Base-by-base conservation (phyloP, 2,329 filamentous ascomycete genomes). In the Fusarium staphyleae region DNA sequence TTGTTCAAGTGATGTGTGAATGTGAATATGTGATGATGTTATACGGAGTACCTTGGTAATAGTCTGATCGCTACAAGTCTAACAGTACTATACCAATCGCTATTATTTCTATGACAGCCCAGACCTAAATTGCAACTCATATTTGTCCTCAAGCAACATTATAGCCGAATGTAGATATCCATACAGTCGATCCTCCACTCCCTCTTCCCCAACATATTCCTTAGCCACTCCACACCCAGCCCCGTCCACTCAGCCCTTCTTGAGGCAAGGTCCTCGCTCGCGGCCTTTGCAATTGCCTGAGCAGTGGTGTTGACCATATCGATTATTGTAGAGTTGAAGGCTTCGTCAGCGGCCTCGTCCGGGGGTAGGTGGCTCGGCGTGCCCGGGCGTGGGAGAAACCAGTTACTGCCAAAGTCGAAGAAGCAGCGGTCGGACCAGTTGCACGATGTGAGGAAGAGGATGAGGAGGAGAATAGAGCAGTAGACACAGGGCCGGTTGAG, bases 401-500 rank as follows among this genome's bases (percentile, higher is more conserved):
- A 98, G 77, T 96, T 91, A 68, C 87, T 89, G 71, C 80, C 83
- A 68, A 97, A 89, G 78, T 98, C 93, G 80, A 98, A 95, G 78
- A 98, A 95, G 72, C 90, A 95, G 47, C 87, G 86, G 72, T 93
- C 89, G 63, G 88, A 90, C 90, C 90, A 95, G 81, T 93, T 88
- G 75, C 90, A 95, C 19, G 89, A 92, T 19, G 92, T 96, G 63
- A 93, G 84, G 79, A 97, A 96, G 66, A 99, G 91, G 66, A 98
- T 92, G 62, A 96, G 84, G 41, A 99, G 90, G 47, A 99, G 88
- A 57, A 97, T 87, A 56, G 92, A 96, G 84, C 95, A 99, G 82
- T 99, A 99, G 66, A 96, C 88, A 79, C 95, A 99, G 47, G 95
- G 95, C 48, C 93, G 88, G 77, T 97, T 96, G 68, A 99, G 87